Base-by-base conservation (phyloP, 495 filamentous ascomycete genomes). In the Hypoxylon crocopeplum region DNA sequence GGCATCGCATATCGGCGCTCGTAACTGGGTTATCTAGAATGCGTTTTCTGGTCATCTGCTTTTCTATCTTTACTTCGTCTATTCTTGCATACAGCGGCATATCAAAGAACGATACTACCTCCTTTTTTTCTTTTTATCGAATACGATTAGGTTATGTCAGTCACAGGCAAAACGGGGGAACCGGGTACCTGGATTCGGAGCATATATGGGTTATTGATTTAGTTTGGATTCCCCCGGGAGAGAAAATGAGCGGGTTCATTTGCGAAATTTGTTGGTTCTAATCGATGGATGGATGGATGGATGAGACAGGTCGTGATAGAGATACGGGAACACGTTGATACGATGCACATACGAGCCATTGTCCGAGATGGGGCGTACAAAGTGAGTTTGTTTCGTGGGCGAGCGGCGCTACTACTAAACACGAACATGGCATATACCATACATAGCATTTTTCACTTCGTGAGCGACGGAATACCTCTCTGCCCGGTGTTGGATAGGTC, bases 301-400 rank as follows among this genome's bases (percentile, higher is more conserved):
- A 48, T 39, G 44, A 30, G 44, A 36, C 1, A n/a, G 16, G 29
- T 19, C 27, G 50, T 34, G 46, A 29, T 54, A 55, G 25, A 48
- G 42, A 54, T 45, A 62, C 33, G 37, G 15, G 30, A 12, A 38
- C 33, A 46, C 33, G 32, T 24, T 12, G n/a, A 51, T n/a, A 45
- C 15, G 30, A 59, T 46, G 30, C 47, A 51, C 48, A 59, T 45
- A 44, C 29, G 55, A 22, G 16, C 16, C 13, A 56, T 27, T 27
- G 24, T 37, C 34, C 29, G 15, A 36, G 49, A 41, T 11, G 19
- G 21, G 15, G 7, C 15, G 4, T 1, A 41, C 15, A 46, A 16
- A 49, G 58, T 45, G 38, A 50, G 39, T 46, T 55, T 61, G 44
- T 41, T 37, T 56, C 21, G 51, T 36, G 46, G 32, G 38, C 39